These are phyloP conservation scores for Nitzschia sp. DNA, from an alignment of 108 stramenopile genomes.

Conservation along the genomic window DNA sequence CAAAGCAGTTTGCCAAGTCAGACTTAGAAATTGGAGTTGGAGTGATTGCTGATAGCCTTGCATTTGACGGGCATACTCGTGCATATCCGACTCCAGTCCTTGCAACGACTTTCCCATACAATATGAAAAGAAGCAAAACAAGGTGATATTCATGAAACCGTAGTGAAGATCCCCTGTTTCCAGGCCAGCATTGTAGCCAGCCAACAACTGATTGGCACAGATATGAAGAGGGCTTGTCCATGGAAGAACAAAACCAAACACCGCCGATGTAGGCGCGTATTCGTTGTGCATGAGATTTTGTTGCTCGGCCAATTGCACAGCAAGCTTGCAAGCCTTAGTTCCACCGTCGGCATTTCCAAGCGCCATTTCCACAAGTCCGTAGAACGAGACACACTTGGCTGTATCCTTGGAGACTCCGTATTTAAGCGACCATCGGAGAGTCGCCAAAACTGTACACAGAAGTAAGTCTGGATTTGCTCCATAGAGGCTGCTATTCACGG, in stretches of 20 bases:
- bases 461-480: conserved; percentile 1
- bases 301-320: conserved; percentile 12
- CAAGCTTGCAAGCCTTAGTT: neutral
- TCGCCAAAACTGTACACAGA: neutral
- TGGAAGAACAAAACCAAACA: conserved; percentile 10
- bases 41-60: conserved; percentile 1
- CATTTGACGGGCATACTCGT: conserved; percentile 13
- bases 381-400: neutral
- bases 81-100: conserved; percentile 10
- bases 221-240: conserved; percentile 5
- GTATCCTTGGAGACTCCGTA: conserved; percentile 19
- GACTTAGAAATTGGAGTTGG: neutral
- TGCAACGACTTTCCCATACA: conserved; percentile 6
- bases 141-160: conserved; percentile 23
- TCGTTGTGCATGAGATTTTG: conserved; percentile 1
- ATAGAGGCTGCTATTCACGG: conserved; percentile 5
- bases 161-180: conserved; percentile 37
- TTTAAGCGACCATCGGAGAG: conserved; percentile 16
- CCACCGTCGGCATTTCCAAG: conserved; percentile 9
- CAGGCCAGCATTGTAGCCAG: conserved; percentile 21
- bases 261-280: conserved; percentile 4
- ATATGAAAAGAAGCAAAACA: conserved; percentile 16
- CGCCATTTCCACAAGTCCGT: neutral
- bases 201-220: neutral
- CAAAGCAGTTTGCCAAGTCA: conserved; percentile 14